These are phyloP conservation scores for Leishmania tropica DNA, from an alignment of 208 protist genomes.

Conservation along the genomic window DNA sequence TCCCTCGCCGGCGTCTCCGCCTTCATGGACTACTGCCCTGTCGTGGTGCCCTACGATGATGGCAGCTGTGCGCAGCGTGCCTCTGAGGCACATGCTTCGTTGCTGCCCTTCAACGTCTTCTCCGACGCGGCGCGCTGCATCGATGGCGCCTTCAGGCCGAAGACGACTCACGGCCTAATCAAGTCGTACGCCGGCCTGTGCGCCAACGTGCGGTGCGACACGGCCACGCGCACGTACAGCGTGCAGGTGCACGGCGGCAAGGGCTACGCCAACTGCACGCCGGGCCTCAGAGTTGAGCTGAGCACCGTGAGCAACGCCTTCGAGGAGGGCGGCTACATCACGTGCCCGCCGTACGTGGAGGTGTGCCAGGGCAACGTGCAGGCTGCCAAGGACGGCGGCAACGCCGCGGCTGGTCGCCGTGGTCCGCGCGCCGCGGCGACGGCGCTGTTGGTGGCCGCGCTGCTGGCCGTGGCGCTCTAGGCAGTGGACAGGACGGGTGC, in stretches of 20 bases:
- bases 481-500: no score
- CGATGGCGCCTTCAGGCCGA: not conserved
- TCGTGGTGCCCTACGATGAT: not conserved
- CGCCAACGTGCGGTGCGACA: no score
- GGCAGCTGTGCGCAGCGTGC: not conserved
- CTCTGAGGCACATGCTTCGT: no score
- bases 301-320: not conserved
- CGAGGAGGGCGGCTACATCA: not conserved
- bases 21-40: not conserved
- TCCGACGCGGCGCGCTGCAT: constrained; percentile 5
- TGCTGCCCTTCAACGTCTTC: constrained; percentile 3
- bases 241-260: no score
- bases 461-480: not conserved
- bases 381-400: not conserved
- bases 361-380: not conserved
- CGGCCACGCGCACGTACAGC: no score
- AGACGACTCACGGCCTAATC: no score
- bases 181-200: not conserved
- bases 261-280: not conserved
- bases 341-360: not conserved
- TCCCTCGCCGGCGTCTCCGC: not conserved
- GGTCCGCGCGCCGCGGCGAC: not conserved
- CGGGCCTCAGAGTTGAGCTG: not conserved
- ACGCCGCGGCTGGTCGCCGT: not conserved
- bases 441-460: not conserved